phyloP scores from a whole-genome alignment of 768 basidiomycete species.

The Hygrophoropsis aurantiaca region DNA sequence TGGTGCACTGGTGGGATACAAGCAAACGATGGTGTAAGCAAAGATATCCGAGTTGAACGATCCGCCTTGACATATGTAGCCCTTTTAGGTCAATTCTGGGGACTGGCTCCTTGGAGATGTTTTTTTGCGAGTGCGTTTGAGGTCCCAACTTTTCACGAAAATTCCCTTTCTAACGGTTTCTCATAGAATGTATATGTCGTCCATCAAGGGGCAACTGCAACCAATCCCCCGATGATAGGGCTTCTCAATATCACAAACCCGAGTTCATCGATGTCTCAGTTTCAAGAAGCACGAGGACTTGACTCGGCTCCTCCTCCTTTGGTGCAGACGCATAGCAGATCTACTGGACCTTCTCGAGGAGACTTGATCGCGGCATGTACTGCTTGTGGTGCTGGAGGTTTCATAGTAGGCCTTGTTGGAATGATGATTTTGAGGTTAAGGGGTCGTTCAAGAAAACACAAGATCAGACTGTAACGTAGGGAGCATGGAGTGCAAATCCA shows the following conservation, averaged over 20 bases:
- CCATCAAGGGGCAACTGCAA: conserved; percentile 43
- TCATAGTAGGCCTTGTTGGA: conserved; percentile 33
- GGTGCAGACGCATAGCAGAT: conserved; percentile 1
- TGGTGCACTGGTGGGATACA: conserved; percentile 64
- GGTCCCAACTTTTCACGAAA: not conserved
- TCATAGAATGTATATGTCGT: conserved; percentile 53
- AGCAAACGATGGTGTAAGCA: conserved; percentile 46
- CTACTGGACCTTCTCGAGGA: conserved; percentile 12
- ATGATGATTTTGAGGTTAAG: conserved; percentile 13
- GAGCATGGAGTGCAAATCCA: too few relatives aligned
- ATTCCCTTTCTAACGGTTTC: conserved; percentile 7
- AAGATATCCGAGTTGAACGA: not conserved
- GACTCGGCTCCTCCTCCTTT: conserved; percentile 33
- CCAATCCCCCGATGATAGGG: conserved; percentile 43
- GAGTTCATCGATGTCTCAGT: conserved; percentile 33
- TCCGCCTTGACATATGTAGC: conserved; percentile 5
- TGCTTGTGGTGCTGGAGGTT: conserved; percentile 32
- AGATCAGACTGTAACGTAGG: conserved; percentile 3
- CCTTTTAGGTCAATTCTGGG: conserved; percentile 45
- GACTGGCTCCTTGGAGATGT: conserved; percentile 65
- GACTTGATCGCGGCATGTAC: conserved; percentile 17
- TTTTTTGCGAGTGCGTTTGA: conserved; percentile 49
- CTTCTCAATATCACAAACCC: conserved; percentile 45
- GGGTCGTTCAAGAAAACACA: conserved; percentile 7
- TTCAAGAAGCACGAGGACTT: conserved; percentile 41